Conservation (phyloP, 2,329 filamentous ascomycete species). For the Aspergillus versicolor region DNA sequence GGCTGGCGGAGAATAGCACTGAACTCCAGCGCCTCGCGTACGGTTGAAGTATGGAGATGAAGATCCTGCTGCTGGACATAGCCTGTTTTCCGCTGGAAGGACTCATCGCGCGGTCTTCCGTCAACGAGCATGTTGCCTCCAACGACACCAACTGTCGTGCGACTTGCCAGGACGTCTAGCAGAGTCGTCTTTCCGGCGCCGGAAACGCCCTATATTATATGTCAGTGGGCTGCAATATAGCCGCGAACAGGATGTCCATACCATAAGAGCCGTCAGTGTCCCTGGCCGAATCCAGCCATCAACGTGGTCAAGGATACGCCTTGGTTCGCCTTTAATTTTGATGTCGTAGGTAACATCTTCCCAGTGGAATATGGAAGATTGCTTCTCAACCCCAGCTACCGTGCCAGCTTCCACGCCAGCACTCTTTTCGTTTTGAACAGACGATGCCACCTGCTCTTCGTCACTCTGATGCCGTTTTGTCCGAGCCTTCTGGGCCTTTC, state of each 20-base stretch:
- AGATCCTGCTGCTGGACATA: conserved; percentile 84
- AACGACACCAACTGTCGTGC: conserved; percentile 82
- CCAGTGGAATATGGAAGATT: conserved; percentile 3
- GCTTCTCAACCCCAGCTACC: conserved; percentile 1
- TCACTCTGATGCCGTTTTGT: neutral
- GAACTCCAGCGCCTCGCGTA: conserved; percentile 83
- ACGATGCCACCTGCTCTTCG: neutral
- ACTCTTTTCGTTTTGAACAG: neutral
- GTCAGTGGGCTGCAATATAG: neutral
- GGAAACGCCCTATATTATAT: conserved; percentile 59
- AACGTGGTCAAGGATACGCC: conserved; percentile 77
- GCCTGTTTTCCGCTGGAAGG: conserved; percentile 35
- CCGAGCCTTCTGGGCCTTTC: conserved; percentile 25
- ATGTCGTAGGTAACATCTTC: conserved; percentile 13
- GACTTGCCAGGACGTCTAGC: conserved; percentile 78
- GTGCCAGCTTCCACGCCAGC: neutral
- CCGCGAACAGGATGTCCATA: neutral
- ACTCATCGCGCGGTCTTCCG: conserved; percentile 62
- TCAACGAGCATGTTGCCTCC: conserved; percentile 81
- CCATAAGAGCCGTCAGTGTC: conserved; percentile 82
- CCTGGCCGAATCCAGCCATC: conserved; percentile 93
- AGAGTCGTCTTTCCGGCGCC: conserved; percentile 90
- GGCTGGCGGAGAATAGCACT: conserved; percentile 82
- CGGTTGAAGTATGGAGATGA: conserved; percentile 78
- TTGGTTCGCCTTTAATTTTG: conserved; percentile 61